Percentiles rank a stretch among this genome's conserved stretches.
Conservation (phyloP, 176 grass and related monocot species). For the Oryza glaberrima region DNA sequence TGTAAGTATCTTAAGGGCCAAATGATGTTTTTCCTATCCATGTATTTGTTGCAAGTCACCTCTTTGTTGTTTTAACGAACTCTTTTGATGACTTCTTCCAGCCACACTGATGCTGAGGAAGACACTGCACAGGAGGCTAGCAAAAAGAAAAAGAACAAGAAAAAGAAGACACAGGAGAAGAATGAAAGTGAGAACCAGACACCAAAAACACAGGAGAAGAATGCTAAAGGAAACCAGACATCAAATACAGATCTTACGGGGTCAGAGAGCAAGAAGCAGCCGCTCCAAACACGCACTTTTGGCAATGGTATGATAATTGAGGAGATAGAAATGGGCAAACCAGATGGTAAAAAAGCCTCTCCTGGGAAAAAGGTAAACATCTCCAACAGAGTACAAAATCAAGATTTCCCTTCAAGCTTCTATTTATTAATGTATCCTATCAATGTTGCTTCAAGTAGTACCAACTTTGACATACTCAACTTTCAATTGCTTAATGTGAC, state of each 20-base stretch:
- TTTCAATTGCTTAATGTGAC: conserved; percentile 1
- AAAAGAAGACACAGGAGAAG: conserved; percentile 51
- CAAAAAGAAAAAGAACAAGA: conserved; percentile 55
- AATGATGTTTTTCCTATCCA: neutral
- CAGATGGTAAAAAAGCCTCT: conserved; percentile 80
- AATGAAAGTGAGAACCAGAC: conserved; percentile 43
- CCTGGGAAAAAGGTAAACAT: conserved; percentile 68
- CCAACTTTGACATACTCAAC: neutral
- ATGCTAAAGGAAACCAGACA: conserved; percentile 36
- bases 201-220: conserved; percentile 43
- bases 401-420: neutral
- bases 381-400: neutral
- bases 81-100: conserved; percentile 1
- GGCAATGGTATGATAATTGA: conserved; percentile 81
- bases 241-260: conserved; percentile 28
- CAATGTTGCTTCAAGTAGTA: neutral
- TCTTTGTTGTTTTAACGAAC: conserved; percentile 9
- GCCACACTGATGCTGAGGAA: conserved; percentile 21
- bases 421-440: conserved; percentile 12
- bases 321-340: conserved; percentile 70
- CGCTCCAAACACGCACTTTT: conserved; percentile 65
- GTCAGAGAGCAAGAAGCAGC: conserved; percentile 44
- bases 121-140: conserved; percentile 31
- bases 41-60: neutral
- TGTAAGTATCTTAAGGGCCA: conserved; percentile 37